A percentile compares a stretch with the other conserved stretches of the same genome.
phyloP scores from a whole-genome alignment of 2,329 filamentous ascomycete genomes.

The Fusarium sambucinum region DNA sequence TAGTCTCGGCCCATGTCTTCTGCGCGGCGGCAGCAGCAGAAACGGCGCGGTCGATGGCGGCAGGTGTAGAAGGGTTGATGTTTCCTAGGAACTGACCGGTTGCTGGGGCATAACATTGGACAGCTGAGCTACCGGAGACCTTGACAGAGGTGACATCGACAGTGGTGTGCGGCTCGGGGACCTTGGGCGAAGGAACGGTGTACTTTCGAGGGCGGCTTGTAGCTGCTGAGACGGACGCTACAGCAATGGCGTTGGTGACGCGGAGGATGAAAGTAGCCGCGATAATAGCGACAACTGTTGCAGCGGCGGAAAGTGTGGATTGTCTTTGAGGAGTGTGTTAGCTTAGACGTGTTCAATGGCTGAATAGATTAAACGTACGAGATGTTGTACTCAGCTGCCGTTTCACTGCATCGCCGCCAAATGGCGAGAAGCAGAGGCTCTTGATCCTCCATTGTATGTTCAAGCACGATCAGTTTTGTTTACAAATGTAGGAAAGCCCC shows the following conservation, averaged over 20 bases:
- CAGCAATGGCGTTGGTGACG: slow-evolving; percentile 42
- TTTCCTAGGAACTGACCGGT: slow-evolving; percentile 86
- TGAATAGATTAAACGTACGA: slow-evolving; percentile 40
- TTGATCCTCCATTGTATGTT: slow-evolving; percentile 35
- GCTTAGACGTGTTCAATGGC: slow-evolving; percentile 17
- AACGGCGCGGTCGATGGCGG: slow-evolving; percentile 83
- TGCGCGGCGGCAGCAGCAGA: slow-evolving; percentile 81
- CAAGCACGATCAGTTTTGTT: neutral
- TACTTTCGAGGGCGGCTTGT: slow-evolving; percentile 66
- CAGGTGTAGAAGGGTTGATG: slow-evolving; percentile 80
- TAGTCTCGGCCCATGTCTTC: slow-evolving; percentile 79
- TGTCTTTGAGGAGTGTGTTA: slow-evolving; percentile 39
- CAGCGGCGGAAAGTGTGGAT: slow-evolving; percentile 47
- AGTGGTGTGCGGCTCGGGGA: slow-evolving; percentile 67
- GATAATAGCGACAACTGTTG: slow-evolving; percentile 49
- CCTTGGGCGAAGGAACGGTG: slow-evolving; percentile 70
- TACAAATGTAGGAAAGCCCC: neutral
- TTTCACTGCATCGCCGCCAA: slow-evolving; percentile 40
- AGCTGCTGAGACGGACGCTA: slow-evolving; percentile 46
- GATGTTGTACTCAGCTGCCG: slow-evolving; percentile 42
- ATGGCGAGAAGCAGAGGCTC: slow-evolving; percentile 36
- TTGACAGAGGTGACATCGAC: slow-evolving; percentile 73
- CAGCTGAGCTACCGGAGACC: slow-evolving; percentile 72
- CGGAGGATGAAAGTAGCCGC: slow-evolving; percentile 51
- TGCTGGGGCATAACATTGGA: slow-evolving; percentile 90